phyloP scores from a whole-genome alignment of 2,329 filamentous ascomycete species.

The Tolypocladium paradoxum region DNA sequence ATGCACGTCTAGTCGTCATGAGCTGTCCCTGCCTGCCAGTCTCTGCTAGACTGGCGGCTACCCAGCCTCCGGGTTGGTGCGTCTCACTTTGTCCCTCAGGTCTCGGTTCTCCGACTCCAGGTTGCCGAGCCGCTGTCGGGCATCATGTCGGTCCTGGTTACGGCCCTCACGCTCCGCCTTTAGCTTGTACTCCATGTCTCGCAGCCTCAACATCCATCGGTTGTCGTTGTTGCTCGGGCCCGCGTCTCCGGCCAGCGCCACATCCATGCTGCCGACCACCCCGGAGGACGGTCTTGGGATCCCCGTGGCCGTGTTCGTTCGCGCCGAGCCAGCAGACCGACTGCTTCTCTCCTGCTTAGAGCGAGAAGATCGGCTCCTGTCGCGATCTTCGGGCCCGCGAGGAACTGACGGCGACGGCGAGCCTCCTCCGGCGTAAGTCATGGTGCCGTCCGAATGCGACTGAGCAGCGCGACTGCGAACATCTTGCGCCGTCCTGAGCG shows the following conservation, averaged over 20 bases:
- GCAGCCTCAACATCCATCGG: constrained; percentile 74
- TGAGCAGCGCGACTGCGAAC: constrained; percentile 41
- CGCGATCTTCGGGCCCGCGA: constrained; percentile 37
- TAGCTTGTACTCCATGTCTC: constrained; percentile 78
- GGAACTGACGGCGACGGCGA: constrained; percentile 45
- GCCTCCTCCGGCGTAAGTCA: constrained; percentile 23
- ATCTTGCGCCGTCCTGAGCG: constrained; percentile 54
- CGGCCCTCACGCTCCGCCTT: constrained; percentile 84
- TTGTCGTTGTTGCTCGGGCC: constrained; percentile 40
- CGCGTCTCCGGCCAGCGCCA: constrained; percentile 15
- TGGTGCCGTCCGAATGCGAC: constrained; percentile 24
- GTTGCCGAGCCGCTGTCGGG: constrained; percentile 68
- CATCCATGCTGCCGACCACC: constrained; percentile 13
- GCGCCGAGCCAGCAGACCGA: constrained; percentile 19
- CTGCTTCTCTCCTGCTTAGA: constrained; percentile 16
- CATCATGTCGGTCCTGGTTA: constrained; percentile 73
- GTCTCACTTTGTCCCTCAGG: constrained; percentile 50
- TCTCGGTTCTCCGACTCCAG: constrained; percentile 65
- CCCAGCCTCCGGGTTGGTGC: constrained; percentile 15
- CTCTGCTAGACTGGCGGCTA: constrained; percentile 2
- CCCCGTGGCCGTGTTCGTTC: constrained; percentile 17
- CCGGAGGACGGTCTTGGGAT: constrained; percentile 14
- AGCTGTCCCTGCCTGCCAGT: not conserved
- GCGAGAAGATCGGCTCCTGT: constrained; percentile 27
- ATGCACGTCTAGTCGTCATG: not conserved